These are phyloP conservation scores for Linnemannia zychae DNA, from an alignment of 192 early-diverging fungal genomes.

Conservation along the genomic window DNA sequence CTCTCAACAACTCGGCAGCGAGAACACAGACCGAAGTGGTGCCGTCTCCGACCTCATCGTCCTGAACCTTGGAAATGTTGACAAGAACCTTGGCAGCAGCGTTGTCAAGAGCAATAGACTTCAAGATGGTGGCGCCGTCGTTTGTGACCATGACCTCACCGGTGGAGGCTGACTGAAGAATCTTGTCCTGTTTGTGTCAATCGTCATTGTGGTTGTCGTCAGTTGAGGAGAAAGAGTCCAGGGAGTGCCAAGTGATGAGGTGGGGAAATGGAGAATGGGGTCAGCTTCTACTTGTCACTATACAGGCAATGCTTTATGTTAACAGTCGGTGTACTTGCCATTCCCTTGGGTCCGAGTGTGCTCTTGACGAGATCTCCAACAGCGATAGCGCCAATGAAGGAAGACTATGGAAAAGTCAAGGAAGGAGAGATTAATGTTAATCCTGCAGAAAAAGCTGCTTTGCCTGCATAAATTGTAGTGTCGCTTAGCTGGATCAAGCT, in stretches of 20 bases:
- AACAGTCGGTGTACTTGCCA: conserved; percentile 69
- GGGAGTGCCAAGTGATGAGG: background rate
- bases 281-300: background rate
- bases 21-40: conserved; percentile 99
- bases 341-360: conserved; percentile 98
- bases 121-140: conserved; percentile 99
- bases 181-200: conserved; percentile 85
- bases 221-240: background rate
- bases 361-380: conserved; percentile 98
- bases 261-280: conserved; percentile 18
- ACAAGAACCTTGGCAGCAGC: conserved; percentile 98
- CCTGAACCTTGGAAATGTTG: conserved; percentile 99
- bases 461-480: background rate
- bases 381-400: conserved; percentile 98
- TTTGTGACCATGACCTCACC: conserved; percentile 95
- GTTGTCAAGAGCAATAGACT: conserved; percentile 97
- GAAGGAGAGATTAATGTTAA: background rate
- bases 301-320: background rate
- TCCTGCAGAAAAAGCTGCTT: background rate
- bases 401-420: conserved; percentile 66
- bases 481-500: background rate
- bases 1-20: conserved; percentile 94
- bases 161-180: conserved; percentile 92
- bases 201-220: background rate
- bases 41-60: conserved; percentile 99